Base-by-base conservation (phyloP, 176 grass and related monocot genomes). In the Alopecurus myosuroides region DNA sequence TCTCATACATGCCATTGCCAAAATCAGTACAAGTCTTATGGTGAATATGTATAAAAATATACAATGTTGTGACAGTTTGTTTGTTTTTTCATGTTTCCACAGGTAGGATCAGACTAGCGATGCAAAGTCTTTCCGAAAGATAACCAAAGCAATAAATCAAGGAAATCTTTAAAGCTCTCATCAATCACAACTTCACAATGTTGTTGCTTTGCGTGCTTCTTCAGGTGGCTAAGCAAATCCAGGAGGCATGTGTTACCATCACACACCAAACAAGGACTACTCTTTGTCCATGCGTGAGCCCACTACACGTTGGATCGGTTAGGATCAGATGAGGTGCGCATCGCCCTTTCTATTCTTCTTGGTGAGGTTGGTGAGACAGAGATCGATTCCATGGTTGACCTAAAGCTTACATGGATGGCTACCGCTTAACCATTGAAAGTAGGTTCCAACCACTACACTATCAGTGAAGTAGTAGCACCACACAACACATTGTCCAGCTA, bases 241-340 rank as follows among this genome's bases (percentile, higher is more conserved):
- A 73, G 66, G 28, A 34, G 35, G 74, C 64, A 78, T 51, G 48
- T 75, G 82, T 85, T 80, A 69, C 82, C 85, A 80, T 89, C 87
- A 49, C 34, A 36, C 65, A 85, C 87, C 82, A 89, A 85, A 85
- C 82, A 80, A 80, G 20, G 57, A 75, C 81, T 55, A 42, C 29
- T 28, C 40, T 17, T 53, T 14, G 42, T 72, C 81, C n/a, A 64
- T 83, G 20, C 52, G 73, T 22, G 39, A 70, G 71, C 34, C 74
- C 80, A 78, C 64, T 63, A n/a, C 41, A 36, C 11, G 39, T 9
- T 34, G 5, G 40, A 51, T 70, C 12, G 41, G 40, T 64, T 35
- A 84, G 70, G 61, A 31, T 78, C 64, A 33, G 51, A 77, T 71
- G 73, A 49, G 40, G 41, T 31, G 64, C 72, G 15, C 20, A 33